Conservation (phyloP, 2,329 filamentous ascomycete species). For the Macrophomina phaseolina region DNA sequence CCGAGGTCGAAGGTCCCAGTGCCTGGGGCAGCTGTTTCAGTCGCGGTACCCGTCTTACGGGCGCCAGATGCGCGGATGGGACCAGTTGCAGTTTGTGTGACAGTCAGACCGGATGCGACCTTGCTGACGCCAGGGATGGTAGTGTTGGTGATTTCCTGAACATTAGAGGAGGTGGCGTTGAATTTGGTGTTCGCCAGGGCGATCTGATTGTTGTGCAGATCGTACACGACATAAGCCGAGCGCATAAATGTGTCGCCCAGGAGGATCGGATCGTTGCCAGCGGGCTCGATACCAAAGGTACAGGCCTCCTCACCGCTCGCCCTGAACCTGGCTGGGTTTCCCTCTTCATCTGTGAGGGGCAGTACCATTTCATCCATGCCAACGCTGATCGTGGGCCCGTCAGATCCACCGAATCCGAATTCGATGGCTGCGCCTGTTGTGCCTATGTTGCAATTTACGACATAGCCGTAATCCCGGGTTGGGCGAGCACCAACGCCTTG, state of each 20-base stretch:
- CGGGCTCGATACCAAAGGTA: constrained; percentile 21
- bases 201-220: constrained; percentile 26
- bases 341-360: constrained; percentile 9
- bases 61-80: constrained; percentile 6
- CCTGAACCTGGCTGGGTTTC: not conserved
- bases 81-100: constrained; percentile 24
- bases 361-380: constrained; percentile 22
- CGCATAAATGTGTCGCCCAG: constrained; percentile 77
- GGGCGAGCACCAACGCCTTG: constrained; percentile 20
- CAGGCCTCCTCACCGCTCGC: constrained; percentile 14
- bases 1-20: constrained; percentile 20
- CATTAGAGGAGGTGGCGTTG: constrained; percentile 65
- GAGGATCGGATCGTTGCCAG: constrained; percentile 16
- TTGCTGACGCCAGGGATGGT: constrained; percentile 22
- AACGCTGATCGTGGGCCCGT: constrained; percentile 16
- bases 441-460: constrained; percentile 20
- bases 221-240: constrained; percentile 75
- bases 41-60: not conserved
- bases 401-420: constrained; percentile 24
- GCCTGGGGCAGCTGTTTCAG: not conserved
- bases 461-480: constrained; percentile 1
- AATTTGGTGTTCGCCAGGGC: constrained; percentile 24
- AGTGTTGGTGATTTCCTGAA: constrained; percentile 51
- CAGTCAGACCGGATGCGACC: constrained; percentile 8
- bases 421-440: constrained; percentile 5